These are phyloP conservation scores for Hypoxylon rubiginosum DNA, from an alignment of 2,329 filamentous ascomycete species.

Conservation along the genomic window DNA sequence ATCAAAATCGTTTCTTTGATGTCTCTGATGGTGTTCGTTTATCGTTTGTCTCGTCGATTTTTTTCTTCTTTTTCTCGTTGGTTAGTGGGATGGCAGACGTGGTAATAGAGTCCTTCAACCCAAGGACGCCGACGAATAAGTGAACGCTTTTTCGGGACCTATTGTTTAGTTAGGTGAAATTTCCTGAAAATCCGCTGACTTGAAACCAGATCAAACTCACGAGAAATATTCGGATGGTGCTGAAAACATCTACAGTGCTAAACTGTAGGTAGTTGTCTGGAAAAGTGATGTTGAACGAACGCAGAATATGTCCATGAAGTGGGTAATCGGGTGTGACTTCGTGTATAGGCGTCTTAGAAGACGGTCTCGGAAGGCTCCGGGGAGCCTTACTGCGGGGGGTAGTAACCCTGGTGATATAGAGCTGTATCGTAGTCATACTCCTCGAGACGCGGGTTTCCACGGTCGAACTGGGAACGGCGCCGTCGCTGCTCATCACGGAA, in stretches of 20 bases:
- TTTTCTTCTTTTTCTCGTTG: constrained; percentile 6
- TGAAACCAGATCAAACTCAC: neutral
- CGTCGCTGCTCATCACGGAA: constrained; percentile 82
- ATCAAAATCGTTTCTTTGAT: constrained; percentile 3
- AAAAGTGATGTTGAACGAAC: neutral
- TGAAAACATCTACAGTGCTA: constrained; percentile 1
- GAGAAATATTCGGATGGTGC: neutral
- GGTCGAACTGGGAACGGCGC: constrained; percentile 83
- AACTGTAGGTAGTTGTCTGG: neutral
- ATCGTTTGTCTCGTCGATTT: neutral
- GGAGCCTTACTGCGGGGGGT: constrained; percentile 46
- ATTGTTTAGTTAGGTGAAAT: constrained; percentile 6
- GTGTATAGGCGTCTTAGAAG: neutral
- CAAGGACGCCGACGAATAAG: constrained; percentile 6
- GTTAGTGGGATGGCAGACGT: neutral
- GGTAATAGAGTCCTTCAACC: constrained; percentile 2
- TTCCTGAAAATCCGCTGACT: neutral
- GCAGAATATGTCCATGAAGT: neutral
- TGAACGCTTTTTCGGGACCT: constrained; percentile 21
- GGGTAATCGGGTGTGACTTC: neutral
- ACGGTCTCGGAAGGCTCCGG: constrained; percentile 3
- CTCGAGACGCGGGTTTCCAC: constrained; percentile 79
- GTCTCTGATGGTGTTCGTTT: neutral
- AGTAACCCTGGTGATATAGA: constrained; percentile 55
- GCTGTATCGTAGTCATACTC: constrained; percentile 68